Evolutionary conservation across 2,329 filamentous ascomycete species (phyloP), one percentile per base, ranked within the genome.

Genomic region (Alternaria tenuissima): DNA sequence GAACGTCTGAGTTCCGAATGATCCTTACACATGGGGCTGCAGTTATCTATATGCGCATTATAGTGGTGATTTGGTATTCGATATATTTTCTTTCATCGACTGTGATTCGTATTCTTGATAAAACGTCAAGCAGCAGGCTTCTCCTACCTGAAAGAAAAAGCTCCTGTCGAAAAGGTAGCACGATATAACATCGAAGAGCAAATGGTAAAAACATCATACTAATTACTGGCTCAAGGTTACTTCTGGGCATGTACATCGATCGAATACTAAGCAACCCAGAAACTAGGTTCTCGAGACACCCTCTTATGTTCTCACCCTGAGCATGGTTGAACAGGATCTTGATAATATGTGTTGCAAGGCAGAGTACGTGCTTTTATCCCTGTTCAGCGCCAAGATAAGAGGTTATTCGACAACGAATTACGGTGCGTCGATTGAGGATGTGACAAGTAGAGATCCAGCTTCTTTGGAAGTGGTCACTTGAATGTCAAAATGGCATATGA

Each of bases 1-100:
- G 62, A 65, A 54, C 42, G 72, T 73, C 55, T 62, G 61, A 67
- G 62, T 56, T 68, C 56, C 63, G 58, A 38, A 32, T 22, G 22
- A 61, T 48, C 47, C 57, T 39, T 57, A 55, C 28, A 14, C n/a
- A 12, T 42, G 46, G 52, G 47, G 41, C 28, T 47, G 6, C 22
- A 20, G 3, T 16, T 26, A 3, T 49, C 20, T 8, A 9, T n/a
- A 11, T 26, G 11, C 20, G 7, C 22, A 18, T 7, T 26, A 20
- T 24, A 49, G 32, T 26, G 20, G 46, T 20, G 32, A 12, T 36
- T 49, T 20, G 46, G 20, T 20, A 5, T 20, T 20, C 14, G 22
- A 4, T 12, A 11, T 11, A 11, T 30, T 30, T 30, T 12, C 28
- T 30, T 11, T 30, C 28, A 5, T 30, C 28, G 28, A 30, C 28